Base-by-base conservation (phyloP, 1,284 basidiomycete genomes). In the Cerrena zonata region DNA sequence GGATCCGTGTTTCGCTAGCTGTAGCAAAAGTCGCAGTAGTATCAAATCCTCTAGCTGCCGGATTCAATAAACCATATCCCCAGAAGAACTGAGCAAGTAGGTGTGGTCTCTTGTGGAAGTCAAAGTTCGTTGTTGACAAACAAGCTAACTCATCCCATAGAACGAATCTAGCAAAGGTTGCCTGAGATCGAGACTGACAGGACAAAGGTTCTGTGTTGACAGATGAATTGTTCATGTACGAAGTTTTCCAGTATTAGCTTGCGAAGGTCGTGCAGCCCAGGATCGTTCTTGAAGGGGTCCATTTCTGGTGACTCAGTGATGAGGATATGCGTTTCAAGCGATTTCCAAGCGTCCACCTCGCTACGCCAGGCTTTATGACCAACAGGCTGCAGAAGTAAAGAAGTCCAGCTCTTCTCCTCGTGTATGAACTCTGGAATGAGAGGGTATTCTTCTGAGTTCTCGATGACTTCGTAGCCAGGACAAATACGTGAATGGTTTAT, bases 101-200 rank as follows among this genome's bases (percentile, higher is more conserved):
- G 1, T 37, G 22, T 2, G 54, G 53, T 3, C 53, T 12, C 15
- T 50, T 19, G 21, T 43, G 44, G 45, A 53, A 55, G 45, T 57
- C 24, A 51, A 60, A 55, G 10, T 24, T 37, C 23, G 46, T 40
- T 2, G 53, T 45, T 24, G 55, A 47, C 24, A 57, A 51, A 18
- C 51, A 49, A 1, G 56, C 57, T 11, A 53, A 51, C 13, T 48
- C 48, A 44, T 60, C 59, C 54, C 54, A 57, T 22, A 49, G 57
- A 3, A 59, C 13, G 26, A 59, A 36, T 3, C 59, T 54, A n/a
- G 55, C 57, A 27, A 18, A 25, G n/a, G 22, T 48, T 13, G 3
- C 47, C 47, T 23, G 45, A 51, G 30, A 61, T 43, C 37, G 55
- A 15, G 4, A 60, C 11, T 36, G 51, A 45, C 47, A 55, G 56